Percentiles rank a stretch among this genome's conserved stretches.
These are phyloP conservation scores for Phalaenopsis equestris DNA, from an alignment of 106 monocot species.

Conservation along the genomic window DNA sequence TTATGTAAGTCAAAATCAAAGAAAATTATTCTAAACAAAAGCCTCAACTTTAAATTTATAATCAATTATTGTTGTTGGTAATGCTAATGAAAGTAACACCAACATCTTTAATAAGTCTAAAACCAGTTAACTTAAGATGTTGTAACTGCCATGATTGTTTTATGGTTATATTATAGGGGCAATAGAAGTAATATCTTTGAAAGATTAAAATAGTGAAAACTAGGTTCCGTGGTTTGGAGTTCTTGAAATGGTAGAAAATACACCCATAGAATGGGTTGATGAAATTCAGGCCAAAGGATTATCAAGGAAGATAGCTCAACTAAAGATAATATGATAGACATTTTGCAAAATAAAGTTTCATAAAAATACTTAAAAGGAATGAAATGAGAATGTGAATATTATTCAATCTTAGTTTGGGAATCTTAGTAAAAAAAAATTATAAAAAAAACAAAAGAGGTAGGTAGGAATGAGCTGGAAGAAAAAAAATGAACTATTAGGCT, in stretches of 20 bases:
- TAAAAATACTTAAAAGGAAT: background rate
- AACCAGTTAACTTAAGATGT: background rate
- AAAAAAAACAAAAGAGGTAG: background rate
- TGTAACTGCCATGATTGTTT: background rate
- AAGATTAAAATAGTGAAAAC: background rate
- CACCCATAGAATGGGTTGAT: background rate
- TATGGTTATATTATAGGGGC: background rate
- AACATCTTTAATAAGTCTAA: background rate
- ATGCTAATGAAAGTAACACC: background rate
- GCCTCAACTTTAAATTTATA: background rate
- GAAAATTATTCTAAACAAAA: background rate
- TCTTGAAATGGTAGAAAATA: conserved; percentile 1
- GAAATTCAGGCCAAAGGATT: background rate
- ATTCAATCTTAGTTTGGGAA: too few species aligned
- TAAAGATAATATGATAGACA: background rate
- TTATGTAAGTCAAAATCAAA: background rate
- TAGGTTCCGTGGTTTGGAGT: background rate
- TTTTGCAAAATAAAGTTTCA: background rate
- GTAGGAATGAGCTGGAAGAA: too few species aligned
- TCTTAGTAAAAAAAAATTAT: background rate
- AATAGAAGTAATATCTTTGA: background rate
- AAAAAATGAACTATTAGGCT: too few species aligned
- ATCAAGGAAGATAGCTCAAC: too few species aligned
- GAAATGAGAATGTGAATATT: too few species aligned
- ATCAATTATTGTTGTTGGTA: background rate